Base-by-base conservation (phyloP, 2,329 filamentous ascomycete genomes). In the Cladosporium velox region DNA sequence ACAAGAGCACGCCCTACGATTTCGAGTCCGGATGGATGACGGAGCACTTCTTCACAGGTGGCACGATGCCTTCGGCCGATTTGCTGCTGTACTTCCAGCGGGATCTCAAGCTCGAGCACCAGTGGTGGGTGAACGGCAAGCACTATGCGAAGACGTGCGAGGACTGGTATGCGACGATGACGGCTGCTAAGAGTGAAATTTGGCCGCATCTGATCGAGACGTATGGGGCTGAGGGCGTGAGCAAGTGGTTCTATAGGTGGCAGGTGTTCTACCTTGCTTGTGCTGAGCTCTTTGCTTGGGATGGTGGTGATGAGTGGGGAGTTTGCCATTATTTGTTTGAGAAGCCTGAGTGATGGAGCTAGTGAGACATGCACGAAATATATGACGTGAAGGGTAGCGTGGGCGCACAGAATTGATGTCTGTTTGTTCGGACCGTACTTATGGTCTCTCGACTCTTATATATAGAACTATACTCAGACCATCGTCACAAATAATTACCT, bases 11-110 rank as follows among this genome's bases (percentile, higher is more conserved):
- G 15, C 88, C 89, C 0, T 91, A 91, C 73, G 88, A 91, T 73
- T 91, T 87, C 70, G 88, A 91, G 68, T 84, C 85, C 59, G 89
- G 89, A 38, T 91, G 89, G 89, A 91, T 91, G 89, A 89, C 88
- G 60, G 85, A 85, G 68, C 83, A 90, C 73, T 91, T 91, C 81
- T 91, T 91, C 78, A 89, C 88, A 0, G 89, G 89, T 14, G 89
- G 89, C 2, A 91, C 88, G 7, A 91, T 91, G 89, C 87, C 87
- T 3, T 87, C 83, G 51, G 84, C 87, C 0, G 89, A 91, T 74
- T 76, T 91, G 64, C 76, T 91, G 67, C 79, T 88, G 49, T 91
- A 85, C 73, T 91, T 91, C 73, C 88, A 91, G 76, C 78, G 81
- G 28, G 84, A 90, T 72, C 75, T 91, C 60, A 83, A 77, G 62